phyloP scores from a whole-genome alignment of 768 basidiomycete genomes.

The Rhodotorula diobovata region DNA sequence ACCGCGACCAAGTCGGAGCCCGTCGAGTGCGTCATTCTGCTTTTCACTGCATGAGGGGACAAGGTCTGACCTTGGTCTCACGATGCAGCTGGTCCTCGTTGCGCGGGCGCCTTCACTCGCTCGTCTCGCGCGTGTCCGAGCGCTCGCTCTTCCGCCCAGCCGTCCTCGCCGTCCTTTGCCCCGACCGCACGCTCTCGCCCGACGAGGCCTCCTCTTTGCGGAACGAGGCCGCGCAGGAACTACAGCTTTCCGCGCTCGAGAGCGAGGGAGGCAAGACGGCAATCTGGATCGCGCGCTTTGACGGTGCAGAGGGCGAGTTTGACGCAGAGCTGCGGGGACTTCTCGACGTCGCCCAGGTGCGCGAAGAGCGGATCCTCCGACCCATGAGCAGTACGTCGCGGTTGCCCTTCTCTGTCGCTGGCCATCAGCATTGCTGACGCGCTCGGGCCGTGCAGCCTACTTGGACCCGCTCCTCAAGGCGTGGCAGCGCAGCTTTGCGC shows the following conservation, averaged over 20 bases:
- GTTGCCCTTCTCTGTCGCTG: too few relatives aligned
- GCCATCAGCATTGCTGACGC: background rate
- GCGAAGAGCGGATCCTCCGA: background rate
- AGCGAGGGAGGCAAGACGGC: background rate
- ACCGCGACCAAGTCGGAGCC: background rate
- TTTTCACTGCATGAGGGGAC: background rate
- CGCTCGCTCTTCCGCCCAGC: conserved; percentile 16
- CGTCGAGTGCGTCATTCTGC: background rate
- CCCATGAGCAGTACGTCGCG: background rate
- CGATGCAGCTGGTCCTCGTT: conserved; percentile 4
- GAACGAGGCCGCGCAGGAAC: background rate
- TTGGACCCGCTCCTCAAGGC: background rate
- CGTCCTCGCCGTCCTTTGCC: conserved; percentile 21
- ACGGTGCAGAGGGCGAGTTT: conserved; percentile 9
- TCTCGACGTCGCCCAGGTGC: background rate
- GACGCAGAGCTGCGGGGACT: background rate
- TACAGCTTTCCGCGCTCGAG: background rate
- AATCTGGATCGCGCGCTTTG: conserved; percentile 4
- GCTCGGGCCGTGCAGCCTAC: background rate
- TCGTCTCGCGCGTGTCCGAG: background rate
- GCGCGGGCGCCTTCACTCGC: background rate
- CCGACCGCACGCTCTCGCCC: background rate
- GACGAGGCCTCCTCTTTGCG: background rate
- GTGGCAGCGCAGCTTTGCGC: conserved; percentile 2
- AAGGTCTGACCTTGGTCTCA: background rate